A percentile compares a stretch with the other conserved stretches of the same genome.
Conservation (phyloP, 495 filamentous ascomycete species). For the Polyplosphaeria fusca region DNA sequence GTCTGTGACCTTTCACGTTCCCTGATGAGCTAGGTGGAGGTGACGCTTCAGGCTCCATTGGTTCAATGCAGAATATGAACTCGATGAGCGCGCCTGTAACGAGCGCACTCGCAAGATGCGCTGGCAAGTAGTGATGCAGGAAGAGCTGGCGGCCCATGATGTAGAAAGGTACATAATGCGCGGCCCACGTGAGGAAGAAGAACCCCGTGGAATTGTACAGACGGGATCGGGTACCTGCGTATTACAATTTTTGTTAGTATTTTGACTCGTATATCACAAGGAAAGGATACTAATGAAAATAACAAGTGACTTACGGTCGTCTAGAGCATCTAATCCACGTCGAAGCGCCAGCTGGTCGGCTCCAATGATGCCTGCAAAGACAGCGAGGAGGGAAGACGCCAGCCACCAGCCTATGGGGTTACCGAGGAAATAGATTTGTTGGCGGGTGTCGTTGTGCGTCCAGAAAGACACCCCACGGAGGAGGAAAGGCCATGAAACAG, state of each 20-base stretch:
- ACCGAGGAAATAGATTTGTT: conserved; percentile 98
- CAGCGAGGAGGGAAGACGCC: conserved; percentile 82
- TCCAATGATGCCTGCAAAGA: conserved; percentile 87
- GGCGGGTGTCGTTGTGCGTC: conserved; percentile 92
- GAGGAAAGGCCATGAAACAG: conserved; percentile 97
- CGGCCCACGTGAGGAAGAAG: conserved; percentile 87
- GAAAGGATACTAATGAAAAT: neutral
- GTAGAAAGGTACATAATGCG: conserved; percentile 72
- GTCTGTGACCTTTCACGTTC: conserved; percentile 52
- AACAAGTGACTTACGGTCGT: conserved; percentile 70
- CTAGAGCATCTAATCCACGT: conserved; percentile 87
- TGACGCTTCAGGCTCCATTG: conserved; percentile 51
- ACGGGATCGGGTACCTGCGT: conserved; percentile 76
- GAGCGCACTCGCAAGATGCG: conserved; percentile 87
- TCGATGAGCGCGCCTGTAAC: conserved; percentile 95
- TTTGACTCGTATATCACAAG: neutral
- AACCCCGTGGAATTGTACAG: conserved; percentile 98
- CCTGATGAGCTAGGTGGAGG: conserved; percentile 38
- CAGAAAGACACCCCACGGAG: conserved; percentile 97
- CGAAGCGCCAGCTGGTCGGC: conserved; percentile 91
- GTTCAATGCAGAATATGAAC: conserved; percentile 91
- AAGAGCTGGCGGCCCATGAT: conserved; percentile 74
- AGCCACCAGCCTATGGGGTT: conserved; percentile 99
- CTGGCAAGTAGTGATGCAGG: conserved; percentile 76
- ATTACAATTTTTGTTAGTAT: neutral